These are phyloP conservation scores for Marasmius oreades DNA, from an alignment of 1,284 basidiomycete species.

Conservation along the genomic window DNA sequence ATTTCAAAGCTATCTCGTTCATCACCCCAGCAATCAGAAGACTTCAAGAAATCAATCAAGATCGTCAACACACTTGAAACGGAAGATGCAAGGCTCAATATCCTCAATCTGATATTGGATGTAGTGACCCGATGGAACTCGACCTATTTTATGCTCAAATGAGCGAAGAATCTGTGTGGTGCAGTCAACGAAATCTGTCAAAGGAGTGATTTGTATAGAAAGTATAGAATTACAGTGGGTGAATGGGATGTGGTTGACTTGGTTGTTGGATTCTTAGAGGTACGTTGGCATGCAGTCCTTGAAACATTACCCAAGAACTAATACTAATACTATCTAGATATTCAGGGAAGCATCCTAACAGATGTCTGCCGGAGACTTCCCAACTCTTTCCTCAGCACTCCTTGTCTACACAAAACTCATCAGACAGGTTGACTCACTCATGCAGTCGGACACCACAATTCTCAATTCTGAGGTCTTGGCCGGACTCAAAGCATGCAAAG, in stretches of 20 bases:
- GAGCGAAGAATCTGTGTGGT: background rate
- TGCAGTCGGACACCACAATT: background rate
- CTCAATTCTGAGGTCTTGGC: background rate
- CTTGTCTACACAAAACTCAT: constrained; percentile 2
- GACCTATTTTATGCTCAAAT: constrained; percentile 5
- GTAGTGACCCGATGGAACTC: constrained; percentile 1
- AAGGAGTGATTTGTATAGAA: background rate
- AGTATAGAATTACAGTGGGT: background rate
- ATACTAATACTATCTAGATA: background rate
- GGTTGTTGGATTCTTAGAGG: background rate
- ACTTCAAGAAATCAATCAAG: background rate
- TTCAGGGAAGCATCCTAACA: background rate
- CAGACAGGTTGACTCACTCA: background rate
- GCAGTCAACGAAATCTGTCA: background rate
- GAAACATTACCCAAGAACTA: too few species aligned
- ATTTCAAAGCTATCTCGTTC: constrained; percentile 1
- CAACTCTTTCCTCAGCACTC: background rate
- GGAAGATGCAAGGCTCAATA: background rate
- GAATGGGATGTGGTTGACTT: constrained; percentile 1
- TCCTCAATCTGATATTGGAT: constrained; percentile 3
- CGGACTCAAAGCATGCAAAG: constrained; percentile 1
- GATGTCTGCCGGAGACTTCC: background rate
- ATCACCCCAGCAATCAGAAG: background rate
- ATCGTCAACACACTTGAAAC: background rate
- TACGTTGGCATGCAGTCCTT: background rate